These are phyloP conservation scores for Podaxis rugospora DNA, from an alignment of 768 basidiomycete species.

Conservation along the genomic window DNA sequence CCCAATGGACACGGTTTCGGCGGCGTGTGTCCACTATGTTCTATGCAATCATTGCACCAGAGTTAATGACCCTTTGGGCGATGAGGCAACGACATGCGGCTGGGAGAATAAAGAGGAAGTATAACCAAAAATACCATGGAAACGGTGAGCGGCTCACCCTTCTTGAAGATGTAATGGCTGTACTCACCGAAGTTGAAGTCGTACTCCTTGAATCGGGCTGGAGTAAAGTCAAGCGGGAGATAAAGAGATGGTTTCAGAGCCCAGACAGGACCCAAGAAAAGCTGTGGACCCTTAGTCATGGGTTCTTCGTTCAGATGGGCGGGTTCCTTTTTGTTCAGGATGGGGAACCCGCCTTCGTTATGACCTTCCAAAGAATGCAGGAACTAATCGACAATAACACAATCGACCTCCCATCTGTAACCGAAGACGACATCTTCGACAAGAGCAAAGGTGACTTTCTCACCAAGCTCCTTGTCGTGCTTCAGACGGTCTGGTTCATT, in stretches of 20 bases:
- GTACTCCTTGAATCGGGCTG: not conserved
- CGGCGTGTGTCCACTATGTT: slow-evolving; percentile 8
- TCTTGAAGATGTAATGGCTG: not conserved
- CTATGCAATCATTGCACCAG: slow-evolving; percentile 11
- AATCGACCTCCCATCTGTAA: slow-evolving; percentile 11
- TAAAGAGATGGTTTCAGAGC: not conserved
- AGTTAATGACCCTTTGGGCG: slow-evolving; percentile 5
- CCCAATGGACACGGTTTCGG: not conserved
- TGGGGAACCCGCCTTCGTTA: not conserved
- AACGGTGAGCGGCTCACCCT: not conserved
- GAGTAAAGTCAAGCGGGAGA: not conserved
- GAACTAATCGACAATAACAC: not conserved
- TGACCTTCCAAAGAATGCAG: slow-evolving; percentile 1
- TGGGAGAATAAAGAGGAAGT: not conserved
- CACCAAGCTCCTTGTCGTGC: slow-evolving; percentile 17
- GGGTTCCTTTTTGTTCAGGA: slow-evolving; percentile 8
- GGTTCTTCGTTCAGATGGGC: slow-evolving; percentile 13
- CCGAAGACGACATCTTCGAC: slow-evolving; percentile 17
- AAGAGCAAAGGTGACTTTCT: slow-evolving; percentile 22
- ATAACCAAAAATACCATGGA: not conserved
- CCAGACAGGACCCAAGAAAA: not conserved
- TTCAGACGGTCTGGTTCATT: slow-evolving; percentile 21
- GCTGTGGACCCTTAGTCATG: slow-evolving; percentile 14
- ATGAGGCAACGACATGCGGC: slow-evolving; percentile 9
- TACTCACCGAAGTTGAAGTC: not conserved